These are phyloP conservation scores for Penicillium sp. DNA, from an alignment of 2,329 filamentous ascomycete genomes.

Conservation along the genomic window DNA sequence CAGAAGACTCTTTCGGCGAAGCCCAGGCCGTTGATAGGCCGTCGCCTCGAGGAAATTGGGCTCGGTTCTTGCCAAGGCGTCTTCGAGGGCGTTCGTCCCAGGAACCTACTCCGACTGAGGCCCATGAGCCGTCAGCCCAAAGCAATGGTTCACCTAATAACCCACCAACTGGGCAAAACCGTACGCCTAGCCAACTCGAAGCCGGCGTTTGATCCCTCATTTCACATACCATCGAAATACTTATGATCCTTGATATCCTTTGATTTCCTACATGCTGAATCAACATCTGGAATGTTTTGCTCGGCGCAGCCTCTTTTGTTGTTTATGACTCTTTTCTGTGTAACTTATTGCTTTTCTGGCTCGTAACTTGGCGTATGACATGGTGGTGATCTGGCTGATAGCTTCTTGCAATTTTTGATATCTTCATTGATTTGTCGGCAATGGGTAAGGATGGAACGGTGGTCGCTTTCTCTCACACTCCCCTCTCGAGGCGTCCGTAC, in stretches of 20 bases:
- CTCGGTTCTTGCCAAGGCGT: constrained; percentile 20
- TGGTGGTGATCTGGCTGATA: background rate
- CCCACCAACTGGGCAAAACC: constrained; percentile 7
- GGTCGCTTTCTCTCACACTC: background rate
- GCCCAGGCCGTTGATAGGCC: background rate
- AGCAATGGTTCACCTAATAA: background rate
- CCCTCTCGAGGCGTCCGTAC: background rate
- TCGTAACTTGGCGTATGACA: background rate
- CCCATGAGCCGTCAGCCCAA: background rate
- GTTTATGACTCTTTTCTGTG: constrained; percentile 24
- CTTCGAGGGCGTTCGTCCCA: constrained; percentile 11
- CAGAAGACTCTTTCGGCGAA: constrained; percentile 1
- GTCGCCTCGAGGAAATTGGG: constrained; percentile 11
- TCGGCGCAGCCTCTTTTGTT: constrained; percentile 14
- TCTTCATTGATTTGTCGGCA: background rate
- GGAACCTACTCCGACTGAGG: background rate
- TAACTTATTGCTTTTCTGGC: constrained; percentile 19
- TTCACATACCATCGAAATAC: background rate
- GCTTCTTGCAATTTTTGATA: background rate
- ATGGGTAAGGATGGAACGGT: background rate
- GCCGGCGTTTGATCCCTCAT: constrained; percentile 15
- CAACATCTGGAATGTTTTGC: constrained; percentile 30
- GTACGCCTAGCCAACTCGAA: constrained; percentile 25
- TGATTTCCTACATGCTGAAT: constrained; percentile 10
- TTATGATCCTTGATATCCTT: background rate